Base-by-base conservation (phyloP, 2,329 filamentous ascomycete species). In the Scopulariopsis brevicaulis region DNA sequence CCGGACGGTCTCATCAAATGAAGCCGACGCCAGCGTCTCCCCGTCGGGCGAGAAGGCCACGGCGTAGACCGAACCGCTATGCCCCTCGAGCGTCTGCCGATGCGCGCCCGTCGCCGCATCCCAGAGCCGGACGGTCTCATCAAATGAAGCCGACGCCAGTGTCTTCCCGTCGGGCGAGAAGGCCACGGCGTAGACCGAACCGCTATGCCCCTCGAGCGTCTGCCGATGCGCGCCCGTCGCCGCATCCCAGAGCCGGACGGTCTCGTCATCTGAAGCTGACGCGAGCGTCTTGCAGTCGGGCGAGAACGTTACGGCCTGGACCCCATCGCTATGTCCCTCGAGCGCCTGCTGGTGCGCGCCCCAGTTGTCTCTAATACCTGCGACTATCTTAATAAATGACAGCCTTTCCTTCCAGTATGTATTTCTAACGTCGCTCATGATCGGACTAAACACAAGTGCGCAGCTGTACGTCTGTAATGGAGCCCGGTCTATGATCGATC, bases 401-500 rank as follows among this genome's bases (percentile, higher is more conserved):
- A 63, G 62, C 34, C 58, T 59, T 54, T 67, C 59, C 24, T 53
- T 54, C 57, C 57, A 60, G 48, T 59, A 60, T n/a, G 59, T 40
- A n/a, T 25, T 54, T 54, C 63, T 58, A 12, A 66, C 59, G 10
- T 62, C 20, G 55, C 64, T 69, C 3, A 54, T 35, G 2, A 53
- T 37, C 28, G 68, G 70, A 56, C 64, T 65, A 58, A 73, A 73
- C 51, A 65, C 61, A 18, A 65, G 68, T 8, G 60, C 68, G n/a
- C 63, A 69, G 11, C 59, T 64, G 60, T 74, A 74, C 22, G 64
- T 59, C 60, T 74, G 71, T 7, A 67, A 60, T 20, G 69, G 64
- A 24, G 63, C 56, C 7, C 59, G 61, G 53, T 68, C 59, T 52
- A 73, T 67, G 14, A 37, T 37, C 34, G 34, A 37, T 37, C 34